Evolutionary conservation across 768 basidiomycete species (phyloP), one percentile per base, ranked within the genome.

Genomic region (Sistotremastrum suecicum): DNA sequence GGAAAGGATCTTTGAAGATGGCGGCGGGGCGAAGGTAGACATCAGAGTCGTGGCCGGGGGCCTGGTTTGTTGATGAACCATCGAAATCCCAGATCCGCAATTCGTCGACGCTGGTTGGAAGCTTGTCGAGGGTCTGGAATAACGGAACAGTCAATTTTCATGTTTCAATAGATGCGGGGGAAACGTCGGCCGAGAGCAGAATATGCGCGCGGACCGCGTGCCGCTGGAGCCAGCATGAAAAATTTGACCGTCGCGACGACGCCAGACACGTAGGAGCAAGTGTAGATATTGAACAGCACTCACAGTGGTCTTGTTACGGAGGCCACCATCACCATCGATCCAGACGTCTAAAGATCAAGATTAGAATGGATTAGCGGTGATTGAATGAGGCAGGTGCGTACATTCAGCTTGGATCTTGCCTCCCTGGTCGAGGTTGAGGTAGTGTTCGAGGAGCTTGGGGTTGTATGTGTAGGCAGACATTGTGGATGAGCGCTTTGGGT

Each of bases 61-160:
- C 95, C 64, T 99, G 95, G 67, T 88, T 88, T 60, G 92, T 95
- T 37, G 88, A 92, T 42, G 90, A 94, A 56, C 94, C 94, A 62
- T 99, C 94, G 60, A 99, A 99, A 72, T 98, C 94, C 94, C 94
- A 99, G 63, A 87, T 78, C 58, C 94, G 90, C 54, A 98, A 84
- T 58, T 89, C 78, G 56, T 78, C 78, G 56, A 99, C 81, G 62
- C 87, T 82, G 51, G 80, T 83, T 57, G 91, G 78, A 61, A 83
- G 80, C 66, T 86, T 81, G 65, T 72, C 66, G 60, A 92, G 77
- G 51, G 94, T 97, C 92, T 91, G 58, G 1, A 49, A 46, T 20
- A 34, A 37, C 20, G 36, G 5, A 37, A 45, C 38, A 45, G 41
- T 29, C 35, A 10, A 43, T 10, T 34, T 9, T 9, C 29, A n/a